These are phyloP conservation scores for Trichoderma guizhouense DNA, from an alignment of 2,329 filamentous ascomycete genomes.

Conservation along the genomic window DNA sequence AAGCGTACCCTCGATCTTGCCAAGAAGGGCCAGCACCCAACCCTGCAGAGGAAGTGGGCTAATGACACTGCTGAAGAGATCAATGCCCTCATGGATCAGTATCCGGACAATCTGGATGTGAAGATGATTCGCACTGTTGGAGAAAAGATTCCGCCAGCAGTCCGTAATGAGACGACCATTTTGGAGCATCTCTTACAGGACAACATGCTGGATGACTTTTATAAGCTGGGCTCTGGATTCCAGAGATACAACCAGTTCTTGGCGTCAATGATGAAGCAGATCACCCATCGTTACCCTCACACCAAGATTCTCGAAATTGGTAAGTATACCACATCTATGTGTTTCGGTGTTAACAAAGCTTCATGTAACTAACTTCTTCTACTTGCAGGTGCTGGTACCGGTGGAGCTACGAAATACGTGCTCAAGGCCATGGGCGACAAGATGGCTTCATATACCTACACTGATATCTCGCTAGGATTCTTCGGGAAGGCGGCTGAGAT, in stretches of 20 bases:
- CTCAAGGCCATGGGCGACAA: constrained; percentile 29
- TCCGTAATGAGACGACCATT: constrained; percentile 31
- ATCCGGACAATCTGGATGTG: constrained; percentile 25
- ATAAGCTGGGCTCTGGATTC: constrained; percentile 24
- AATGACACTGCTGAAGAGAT: constrained; percentile 16
- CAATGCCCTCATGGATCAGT: constrained; percentile 3
- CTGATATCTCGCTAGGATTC: constrained; percentile 40
- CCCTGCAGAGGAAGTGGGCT: too few species aligned
- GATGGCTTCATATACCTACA: constrained; percentile 41
- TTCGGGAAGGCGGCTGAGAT: constrained; percentile 34
- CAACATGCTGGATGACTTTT: constrained; percentile 15
- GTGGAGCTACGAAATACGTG: constrained; percentile 37
- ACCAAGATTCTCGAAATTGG: constrained; percentile 35
- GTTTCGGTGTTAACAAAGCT: constrained; percentile 17
- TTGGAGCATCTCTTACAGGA: constrained; percentile 26
- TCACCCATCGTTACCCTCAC: constrained; percentile 39
- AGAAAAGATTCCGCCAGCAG: constrained; percentile 30
- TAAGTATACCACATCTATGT: too few species aligned
- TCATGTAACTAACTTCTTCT: too few species aligned
- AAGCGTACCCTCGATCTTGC: constrained; percentile 18
- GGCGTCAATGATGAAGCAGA: constrained; percentile 15
- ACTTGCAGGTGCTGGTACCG: constrained; percentile 40
- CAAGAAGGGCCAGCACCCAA: too few species aligned
- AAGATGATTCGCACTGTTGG: constrained; percentile 28
- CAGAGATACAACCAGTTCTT: constrained; percentile 24